Evolutionary conservation across 805 yeast species (phyloP), one percentile per base, ranked within the genome.

Genomic region (Pichia gijzeniarum): DNA sequence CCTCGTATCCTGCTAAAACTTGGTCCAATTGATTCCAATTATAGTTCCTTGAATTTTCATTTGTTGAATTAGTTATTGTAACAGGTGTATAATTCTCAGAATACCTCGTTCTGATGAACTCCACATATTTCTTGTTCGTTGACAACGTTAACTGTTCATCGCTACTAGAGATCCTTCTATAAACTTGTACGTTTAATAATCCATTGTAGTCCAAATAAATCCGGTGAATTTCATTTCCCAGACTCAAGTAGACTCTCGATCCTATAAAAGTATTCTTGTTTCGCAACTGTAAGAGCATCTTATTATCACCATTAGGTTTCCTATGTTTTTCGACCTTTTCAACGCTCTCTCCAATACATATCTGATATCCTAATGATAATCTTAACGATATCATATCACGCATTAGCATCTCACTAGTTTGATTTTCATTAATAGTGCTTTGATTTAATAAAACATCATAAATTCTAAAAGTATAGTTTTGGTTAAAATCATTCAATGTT

Each of bases 1-100:
- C 96, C 25, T 83, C 89, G 59, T 82, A 85, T 0, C 99, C 99
- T 0, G 97, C 95, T n/a, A 90, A 62, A 20, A 77, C 76, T 57
- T 88, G 96, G 66, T 93, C 99, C 53, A 90, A 72, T 50, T 81
- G 84, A 54, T 90, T 90, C 99, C 99, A 93, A 50, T 90, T 89
- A 50, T 79, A 76, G 13, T 70, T 67, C 37, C 74, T 64, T 3
- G 82, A 74, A 30, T 73, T 73, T 14, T 72, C 71, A 3, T 42
- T 41, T 36, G 74, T 73, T 17, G 76, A 65, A 2, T 80, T 77
- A 48, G 78, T 79, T 6, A 82, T 73, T 45, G 68, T 70, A 1
- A 88, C 73, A 3, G 73, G 68, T 20, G 77, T 67, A 57, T 82
- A 90, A 13, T 69, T 72, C 37, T 75, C 79, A 30, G 88, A 90